Percentiles rank a stretch among this genome's conserved stretches.
Conservation (phyloP, 202 grass and related monocot genomes). For the Musa balbisiana region DNA sequence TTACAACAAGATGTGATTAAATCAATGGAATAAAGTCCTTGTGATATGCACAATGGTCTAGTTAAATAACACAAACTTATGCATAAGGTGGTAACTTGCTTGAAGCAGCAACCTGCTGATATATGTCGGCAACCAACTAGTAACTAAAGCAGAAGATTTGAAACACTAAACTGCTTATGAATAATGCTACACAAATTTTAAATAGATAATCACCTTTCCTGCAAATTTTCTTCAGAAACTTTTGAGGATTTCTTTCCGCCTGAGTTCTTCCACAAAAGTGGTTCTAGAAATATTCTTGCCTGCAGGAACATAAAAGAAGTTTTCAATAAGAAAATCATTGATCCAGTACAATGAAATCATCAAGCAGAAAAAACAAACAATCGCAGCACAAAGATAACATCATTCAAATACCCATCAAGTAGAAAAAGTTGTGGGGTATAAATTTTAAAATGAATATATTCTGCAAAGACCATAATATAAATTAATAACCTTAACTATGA, state of each 20-base stretch:
- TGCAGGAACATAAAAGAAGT: slow-evolving; percentile 28
- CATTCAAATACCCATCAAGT: neutral
- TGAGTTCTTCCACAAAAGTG: slow-evolving; percentile 56
- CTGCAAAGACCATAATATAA: neutral
- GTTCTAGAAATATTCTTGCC: slow-evolving; percentile 71
- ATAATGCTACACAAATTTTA: slow-evolving; percentile 1
- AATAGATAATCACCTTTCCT: slow-evolving; percentile 70
- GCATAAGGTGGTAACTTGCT: neutral
- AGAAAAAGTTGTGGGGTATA: neutral
- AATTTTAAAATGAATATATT: neutral
- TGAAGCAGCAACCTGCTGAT: neutral
- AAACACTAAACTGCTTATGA: neutral
- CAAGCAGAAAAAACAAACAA: neutral
- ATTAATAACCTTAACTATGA: neutral
- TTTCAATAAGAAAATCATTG: neutral
- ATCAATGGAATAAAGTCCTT: no score
- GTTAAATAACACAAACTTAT: no score
- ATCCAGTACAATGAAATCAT: neutral
- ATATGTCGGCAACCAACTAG: neutral
- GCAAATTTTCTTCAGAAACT: slow-evolving; percentile 51
- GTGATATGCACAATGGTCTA: no score
- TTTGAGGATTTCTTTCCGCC: slow-evolving; percentile 41
- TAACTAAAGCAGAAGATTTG: neutral
- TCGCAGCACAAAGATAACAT: neutral
- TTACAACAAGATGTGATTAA: no score